Base-by-base conservation (phyloP, 2,329 filamentous ascomycete species). In the Aphanoascus verrucosus region DNA sequence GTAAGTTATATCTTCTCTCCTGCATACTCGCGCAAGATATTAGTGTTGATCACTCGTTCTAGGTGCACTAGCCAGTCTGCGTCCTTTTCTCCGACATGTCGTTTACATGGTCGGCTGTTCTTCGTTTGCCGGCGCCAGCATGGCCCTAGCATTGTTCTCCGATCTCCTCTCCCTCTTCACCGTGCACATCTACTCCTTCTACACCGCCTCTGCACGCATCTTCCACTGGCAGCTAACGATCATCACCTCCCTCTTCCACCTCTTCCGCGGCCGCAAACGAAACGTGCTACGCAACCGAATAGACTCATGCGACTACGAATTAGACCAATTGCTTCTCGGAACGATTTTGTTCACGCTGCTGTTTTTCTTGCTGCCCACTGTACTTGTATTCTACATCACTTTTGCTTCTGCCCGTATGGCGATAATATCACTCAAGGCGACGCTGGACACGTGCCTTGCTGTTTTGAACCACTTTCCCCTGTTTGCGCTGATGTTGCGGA, bases 151-250 rank as follows among this genome's bases (percentile, higher is more conserved):
- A 17, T 80, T 98, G 56, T 91, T 95, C 69, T 97, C 91, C 0
- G 93, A 98, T 67, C 78, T 98, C 5, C 77, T 97, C 2, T 95
- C 91, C 1, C 78, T 94, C 45, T 76, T 97, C 56, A 98, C 94
- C 1, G 74, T 98, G 35, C 93, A 98, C 69, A 96, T 98, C 53
- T 95, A 97, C 74, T 94, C 86, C 1, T 98, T 98, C 69, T 98
- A 98, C 69, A 84, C 97, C 54, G 91, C 94, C 14, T 95, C 90
- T 7, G 93, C 93, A 2, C 85, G 93, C 49, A 97, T 98, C 63
- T 98, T 91, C 70, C 89, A 97, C 71, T 98, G 93, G 93, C 93
- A 98, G 70, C 82, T 98, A 57, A 94, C 86, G 2, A 97, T 98
- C 58, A 85, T 98, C 59, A 84, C 91, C 59, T 97, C 91, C 9